Base-by-base conservation (phyloP, 345 rosid genomes). In the Eucalyptus tenuipes region DNA sequence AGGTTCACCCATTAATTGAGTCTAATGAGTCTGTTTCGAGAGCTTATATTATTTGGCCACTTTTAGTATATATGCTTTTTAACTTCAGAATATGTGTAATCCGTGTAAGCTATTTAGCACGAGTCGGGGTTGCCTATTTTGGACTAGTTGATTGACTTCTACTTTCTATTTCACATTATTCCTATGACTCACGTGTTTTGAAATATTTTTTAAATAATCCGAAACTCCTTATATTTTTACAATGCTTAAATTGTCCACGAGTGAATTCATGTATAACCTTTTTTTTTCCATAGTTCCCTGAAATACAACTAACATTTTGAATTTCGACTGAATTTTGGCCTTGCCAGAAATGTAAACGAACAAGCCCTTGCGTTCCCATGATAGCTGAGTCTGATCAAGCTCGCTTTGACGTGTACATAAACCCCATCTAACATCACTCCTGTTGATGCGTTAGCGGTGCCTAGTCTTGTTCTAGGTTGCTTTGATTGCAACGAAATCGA, bases 151-250 rank as follows among this genome's bases (percentile, higher is more conserved):
- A 71, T 71, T 7, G 8, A 2, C 27, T 6, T 40, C 22, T 37
- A 11, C 13, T 71, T 71, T 71, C 44, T 10, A 33, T 33, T 10
- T 10, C 3, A 3, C 5, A 10, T 37, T 37, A 71, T 18, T 71
- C 4, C 6, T 2, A 44, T 7, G 5, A 20, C 8, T 75, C 14
- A 2, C 0, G 8, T 15, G 4, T 2, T 40, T 37, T 10, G 27
- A 18, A 37, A 10, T 10, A 10, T 3, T 18, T 37, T 33, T 37
- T 10, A 13, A 29, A 20, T 75, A 20, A 75, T 37, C 14, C 15
- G 4, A 37, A 37, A 37, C 45, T 20, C 15, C 27, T 6, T 3
- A 11, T 40, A 75, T 37, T 37, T 75, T 20, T 24, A 18, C 14
- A 2, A 6, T 40, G 11, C 82, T 75, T 37, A 37, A 75, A 37